Conservation (phyloP, 106 monocot species). For the Dendrobium officinale region DNA sequence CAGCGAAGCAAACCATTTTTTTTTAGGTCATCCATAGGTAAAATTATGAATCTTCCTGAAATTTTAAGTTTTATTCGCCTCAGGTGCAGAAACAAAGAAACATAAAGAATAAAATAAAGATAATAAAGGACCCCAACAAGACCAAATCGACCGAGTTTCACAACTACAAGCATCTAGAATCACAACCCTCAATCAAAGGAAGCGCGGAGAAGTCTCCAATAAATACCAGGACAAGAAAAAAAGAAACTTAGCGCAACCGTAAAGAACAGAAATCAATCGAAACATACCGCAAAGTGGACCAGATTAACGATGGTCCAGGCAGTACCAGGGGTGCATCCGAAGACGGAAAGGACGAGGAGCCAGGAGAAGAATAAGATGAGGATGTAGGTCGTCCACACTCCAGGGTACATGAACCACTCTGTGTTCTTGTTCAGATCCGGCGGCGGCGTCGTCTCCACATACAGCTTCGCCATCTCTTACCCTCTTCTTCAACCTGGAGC, state of each 20-base stretch:
- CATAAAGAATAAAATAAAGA: background rate
- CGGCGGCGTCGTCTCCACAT: constrained; percentile 52
- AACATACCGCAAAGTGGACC: constrained; percentile 50
- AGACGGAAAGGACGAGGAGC: constrained; percentile 67
- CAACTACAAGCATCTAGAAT: background rate
- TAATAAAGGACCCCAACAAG: background rate
- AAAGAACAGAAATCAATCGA: background rate
- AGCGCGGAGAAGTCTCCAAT: background rate
- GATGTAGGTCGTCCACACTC: constrained; percentile 89
- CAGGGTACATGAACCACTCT: constrained; percentile 94
- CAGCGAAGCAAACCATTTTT: too few species aligned
- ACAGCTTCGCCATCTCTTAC: constrained; percentile 56
- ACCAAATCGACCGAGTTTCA: background rate
- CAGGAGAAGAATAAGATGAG: constrained; percentile 78
- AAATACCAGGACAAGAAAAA: background rate
- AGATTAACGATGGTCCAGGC: constrained; percentile 83
- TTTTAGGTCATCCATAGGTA: too few species aligned
- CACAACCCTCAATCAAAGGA: background rate
- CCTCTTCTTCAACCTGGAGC: background rate
- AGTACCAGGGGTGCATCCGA: constrained; percentile 61
- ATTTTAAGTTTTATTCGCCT: too few species aligned
- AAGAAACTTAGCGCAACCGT: background rate
- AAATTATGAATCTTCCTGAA: too few species aligned
- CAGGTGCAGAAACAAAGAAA: too few species aligned
- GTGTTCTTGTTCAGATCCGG: constrained; percentile 91